Evolutionary conservation across 2,329 filamentous ascomycete species (phyloP), one percentile per base, ranked within the genome.

Genomic region (Falciphora oryzae): DNA sequence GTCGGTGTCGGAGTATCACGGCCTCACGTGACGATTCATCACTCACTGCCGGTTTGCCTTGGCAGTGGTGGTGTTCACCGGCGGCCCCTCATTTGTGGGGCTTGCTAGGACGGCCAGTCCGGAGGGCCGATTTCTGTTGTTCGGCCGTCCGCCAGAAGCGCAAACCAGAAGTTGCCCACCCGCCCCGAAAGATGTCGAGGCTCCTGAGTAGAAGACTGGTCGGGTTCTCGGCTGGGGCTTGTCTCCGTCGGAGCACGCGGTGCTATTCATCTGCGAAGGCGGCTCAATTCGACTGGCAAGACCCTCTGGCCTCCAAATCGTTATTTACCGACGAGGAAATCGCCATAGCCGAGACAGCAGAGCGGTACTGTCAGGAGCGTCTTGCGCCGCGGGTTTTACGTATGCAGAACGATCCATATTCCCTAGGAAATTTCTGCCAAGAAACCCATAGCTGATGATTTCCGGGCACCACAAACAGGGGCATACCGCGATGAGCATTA

Each of bases 311-410:
- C 31, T 83, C 89, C 50, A 88, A 87, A 71, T 89, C 87, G 72
- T 79, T 97, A 59, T 85, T 93, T 72, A 97, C 93, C 1, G 91
- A 96, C 69, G 95, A 99, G 66, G 95, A 99, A 77, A 75, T 92
- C 68, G 92, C 93, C 18, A 94, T 99, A 69, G 84, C 90, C 57
- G 92, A 97, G 71, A 96, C 92, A 7, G 94, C 94, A 44, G 91
- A 96, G 77, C 85, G 91, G 67, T 99, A 98, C 74, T 98, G 93
- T 75, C 94, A 98, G 76, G 93, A 98, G 75, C 86, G 86, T 66
- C 82, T 99, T 79, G 80, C 91, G 57, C 95, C 95, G 62, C 84
- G 94, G 68, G 90, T 99, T 62, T 82, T 97, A 66, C 89, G 93
- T 97, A 82, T 69, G 85, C 67, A n/a, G 31, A 44, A 10, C 28